Percentiles rank a stretch among this genome's conserved stretches.
phyloP scores from a whole-genome alignment of 805 yeast genomes.

The Monosporozyma aerobia region DNA sequence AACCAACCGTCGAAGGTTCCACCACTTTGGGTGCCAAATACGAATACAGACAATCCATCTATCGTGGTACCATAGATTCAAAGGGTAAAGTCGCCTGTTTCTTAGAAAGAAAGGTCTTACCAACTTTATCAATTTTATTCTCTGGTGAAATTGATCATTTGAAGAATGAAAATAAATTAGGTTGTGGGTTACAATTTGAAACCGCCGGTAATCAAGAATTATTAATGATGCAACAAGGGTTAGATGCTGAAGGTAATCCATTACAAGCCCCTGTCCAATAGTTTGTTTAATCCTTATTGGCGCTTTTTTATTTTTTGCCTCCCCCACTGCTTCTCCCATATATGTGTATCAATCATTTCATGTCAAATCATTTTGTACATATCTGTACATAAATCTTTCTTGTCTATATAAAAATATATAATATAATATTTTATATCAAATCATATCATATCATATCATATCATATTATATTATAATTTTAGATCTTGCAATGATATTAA shows the following conservation, averaged over 20 bases:
- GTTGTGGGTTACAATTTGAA: conserved; percentile 93
- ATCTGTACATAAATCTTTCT: background rate
- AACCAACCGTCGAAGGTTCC: conserved; percentile 79
- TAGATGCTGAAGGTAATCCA: conserved; percentile 81
- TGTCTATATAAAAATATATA: conserved; percentile 1
- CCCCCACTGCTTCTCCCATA: background rate
- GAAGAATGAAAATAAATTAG: conserved; percentile 69
- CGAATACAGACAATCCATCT: conserved; percentile 92
- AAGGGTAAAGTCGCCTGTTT: conserved; percentile 84
- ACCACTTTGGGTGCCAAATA: conserved; percentile 95
- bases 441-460: background rate
- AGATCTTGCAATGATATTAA: conserved; percentile 6
- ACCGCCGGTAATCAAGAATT: conserved; percentile 90
- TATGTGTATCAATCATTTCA: background rate
- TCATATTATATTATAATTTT: conserved; percentile 1
- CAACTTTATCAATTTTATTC: conserved; percentile 81
- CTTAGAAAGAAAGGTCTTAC: conserved; percentile 88
- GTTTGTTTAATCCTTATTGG: background rate
- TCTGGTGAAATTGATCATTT: conserved; percentile 88
- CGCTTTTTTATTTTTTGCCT: background rate
- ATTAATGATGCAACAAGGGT: conserved; percentile 83
- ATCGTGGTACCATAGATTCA: conserved; percentile 91
- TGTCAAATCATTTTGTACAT: background rate
- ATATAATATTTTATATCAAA: background rate
- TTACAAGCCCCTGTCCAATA: conserved; percentile 50